Evolutionary conservation across 805 yeast genomes (phyloP).

Genomic region (Yarrowia osloensis): DNA sequence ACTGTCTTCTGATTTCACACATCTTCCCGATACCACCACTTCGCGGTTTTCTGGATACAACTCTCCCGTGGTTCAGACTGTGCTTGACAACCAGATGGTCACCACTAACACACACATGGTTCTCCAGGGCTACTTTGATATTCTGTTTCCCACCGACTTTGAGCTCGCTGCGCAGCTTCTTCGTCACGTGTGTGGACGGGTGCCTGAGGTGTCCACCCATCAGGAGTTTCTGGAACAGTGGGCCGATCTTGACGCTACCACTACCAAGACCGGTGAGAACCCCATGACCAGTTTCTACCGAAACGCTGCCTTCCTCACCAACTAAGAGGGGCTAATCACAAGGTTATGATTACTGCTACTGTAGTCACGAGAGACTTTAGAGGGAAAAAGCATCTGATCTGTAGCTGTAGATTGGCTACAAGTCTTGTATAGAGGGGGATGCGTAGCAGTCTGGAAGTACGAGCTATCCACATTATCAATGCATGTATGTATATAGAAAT

Average conservation of each 20-base stretch:
- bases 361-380: neutral
- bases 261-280: conserved; percentile 75
- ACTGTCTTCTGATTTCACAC: conserved; percentile 69
- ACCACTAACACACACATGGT: conserved; percentile 75
- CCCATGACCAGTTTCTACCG: conserved; percentile 78
- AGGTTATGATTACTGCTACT: neutral
- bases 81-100: conserved; percentile 65
- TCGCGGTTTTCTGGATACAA: conserved; percentile 52
- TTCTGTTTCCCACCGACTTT: conserved; percentile 84
- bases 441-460: too few species aligned
- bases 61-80: conserved; percentile 80
- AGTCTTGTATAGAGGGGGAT: too few species aligned
- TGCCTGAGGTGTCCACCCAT: conserved; percentile 58
- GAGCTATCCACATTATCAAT: neutral
- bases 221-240: conserved; percentile 64
- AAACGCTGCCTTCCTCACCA: conserved; percentile 62
- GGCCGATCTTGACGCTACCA: conserved; percentile 69
- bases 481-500: conserved; percentile 12
- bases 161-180: conserved; percentile 61
- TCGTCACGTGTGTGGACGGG: conserved; percentile 61
- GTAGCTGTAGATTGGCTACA: too few species aligned
- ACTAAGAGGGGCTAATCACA: conserved; percentile 30
- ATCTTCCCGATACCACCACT: conserved; percentile 32
- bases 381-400: neutral
- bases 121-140: conserved; percentile 84